Evolutionary conservation across 805 yeast species (phyloP), one percentile per base, ranked within the genome.

Genomic region (Myxozyma kluyveri): DNA sequence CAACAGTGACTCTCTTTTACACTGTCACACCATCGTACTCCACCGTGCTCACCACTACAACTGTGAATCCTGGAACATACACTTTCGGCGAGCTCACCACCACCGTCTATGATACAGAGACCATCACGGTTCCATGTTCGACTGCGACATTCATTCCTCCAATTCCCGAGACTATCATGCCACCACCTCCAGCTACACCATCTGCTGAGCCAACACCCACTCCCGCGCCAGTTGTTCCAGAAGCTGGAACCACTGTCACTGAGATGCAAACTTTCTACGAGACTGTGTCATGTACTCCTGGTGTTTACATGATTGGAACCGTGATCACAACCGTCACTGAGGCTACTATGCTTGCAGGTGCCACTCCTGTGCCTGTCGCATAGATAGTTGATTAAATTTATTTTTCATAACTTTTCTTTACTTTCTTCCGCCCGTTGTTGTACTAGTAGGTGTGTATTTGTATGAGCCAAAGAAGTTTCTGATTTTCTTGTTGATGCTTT

Each of bases 311-410:
- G 14, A n/a, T 48, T n/a, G 42, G 17, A 26, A 42, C 37, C 18
- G 31, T 39, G 26, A 49, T 40, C 17, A 52, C 56, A 12, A 52
- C 52, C 14, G 52, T 52, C 19, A 38, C 52, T 24, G 56, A 31
- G 10, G 17, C 45, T 4, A 46, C 65, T 22, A 47, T 66, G 26
- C 46, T 71, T 29, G 60, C 74, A 17, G 57, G 66, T 33, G 55
- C 72, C 21, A 54, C 60, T 66, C 67, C 63, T 45, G 64, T 39
- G 96, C 96, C 42, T 89, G 39, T 52, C n/a, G 23, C 17, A 17
- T 6, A 17, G n/a, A 12, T 35, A n/a, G n/a, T n/a, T n/a, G n/a
- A n/a, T n/a, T n/a, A n/a, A n/a, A n/a, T n/a, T n/a, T n/a, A n/a
- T n/a, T n/a, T 12, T 31, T 10, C 14, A 31, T 31, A 31, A 14